phyloP scores from a whole-genome alignment of 202 grass and related monocot genomes.

The Zoysia matrella region DNA sequence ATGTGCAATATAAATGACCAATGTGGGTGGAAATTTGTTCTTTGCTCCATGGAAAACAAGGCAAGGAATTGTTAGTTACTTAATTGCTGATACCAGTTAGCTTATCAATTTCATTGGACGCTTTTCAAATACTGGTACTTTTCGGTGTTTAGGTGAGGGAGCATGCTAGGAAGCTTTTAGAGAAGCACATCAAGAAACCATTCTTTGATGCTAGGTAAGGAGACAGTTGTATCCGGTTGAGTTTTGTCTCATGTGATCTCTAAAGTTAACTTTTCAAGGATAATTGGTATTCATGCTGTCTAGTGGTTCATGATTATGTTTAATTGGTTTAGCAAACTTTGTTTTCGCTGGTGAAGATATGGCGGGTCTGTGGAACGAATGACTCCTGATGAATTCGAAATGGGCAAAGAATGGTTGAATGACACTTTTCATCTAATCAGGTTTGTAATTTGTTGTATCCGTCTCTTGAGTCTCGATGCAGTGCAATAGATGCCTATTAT shows the following conservation, averaged over 20 bases:
- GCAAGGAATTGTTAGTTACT: constrained; percentile 49
- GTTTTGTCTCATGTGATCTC: constrained; percentile 28
- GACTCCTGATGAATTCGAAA: constrained; percentile 67
- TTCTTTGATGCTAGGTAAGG: constrained; percentile 87
- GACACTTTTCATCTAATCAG: constrained; percentile 88
- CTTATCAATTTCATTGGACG: constrained; percentile 15
- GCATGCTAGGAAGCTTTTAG: constrained; percentile 96
- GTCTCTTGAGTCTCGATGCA: constrained; percentile 22
- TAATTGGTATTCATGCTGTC: constrained; percentile 13
- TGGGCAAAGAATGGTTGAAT: constrained; percentile 85
- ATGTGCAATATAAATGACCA: constrained; percentile 84
- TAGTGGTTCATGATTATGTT: constrained; percentile 1
- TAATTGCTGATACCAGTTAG: constrained; percentile 26
- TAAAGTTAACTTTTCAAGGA: constrained; percentile 31
- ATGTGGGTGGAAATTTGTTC: constrained; percentile 83
- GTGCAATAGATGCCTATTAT: not conserved
- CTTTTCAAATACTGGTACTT: constrained; percentile 12
- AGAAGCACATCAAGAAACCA: constrained; percentile 83
- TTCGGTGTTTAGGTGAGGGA: constrained; percentile 81
- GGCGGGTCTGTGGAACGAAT: constrained; percentile 67
- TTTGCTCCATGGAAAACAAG: constrained; percentile 99
- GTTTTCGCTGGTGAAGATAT: constrained; percentile 60
- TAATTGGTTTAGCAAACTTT: constrained; percentile 35
- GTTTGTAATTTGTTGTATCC: constrained; percentile 45
- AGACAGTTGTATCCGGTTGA: constrained; percentile 23